Base-by-base conservation (phyloP, 164 flowering plant species). In the Litsea cubeba region DNA sequence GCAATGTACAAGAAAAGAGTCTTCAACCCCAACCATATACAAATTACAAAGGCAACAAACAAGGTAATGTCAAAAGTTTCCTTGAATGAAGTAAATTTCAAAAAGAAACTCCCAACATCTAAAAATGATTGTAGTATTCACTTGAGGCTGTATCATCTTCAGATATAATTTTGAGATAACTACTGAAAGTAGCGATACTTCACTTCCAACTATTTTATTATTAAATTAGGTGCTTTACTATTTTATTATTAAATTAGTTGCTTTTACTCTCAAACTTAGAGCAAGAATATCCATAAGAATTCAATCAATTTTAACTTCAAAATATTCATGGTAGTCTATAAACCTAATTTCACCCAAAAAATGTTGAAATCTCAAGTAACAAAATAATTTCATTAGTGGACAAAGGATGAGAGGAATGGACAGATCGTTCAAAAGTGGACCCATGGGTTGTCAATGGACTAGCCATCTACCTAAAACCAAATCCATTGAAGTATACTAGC, bases 1-100 rank as follows among this genome's bases (percentile, higher is more conserved):
- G 92, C 82, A 83, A 64, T 50, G 12, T 68, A 62, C 54, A 68
- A 22, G 20, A 68, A 17, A 28, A 66, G 30, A 17, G 8, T 22
- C 23, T 25, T 63, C 28, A 63, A 63, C 60, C 20, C 6, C 11
- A 40, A 40, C 8, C 35, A 30, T 30, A 5, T 30, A 30, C 58
- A 51, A 15, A 54, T 20, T 54, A 54, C 17, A 54, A 54, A 15
- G n/a, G 60, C 60, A 54, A 54, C 60, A 5, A 54, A 54, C 60
- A 5, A 15, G 20, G 20, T 15, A 54, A 54, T 54, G 60, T 20
- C 60, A 12, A 40, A 18, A 54, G n/a, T 14, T 54, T n/a, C 60
- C 17, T 18, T 17, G 60, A 18, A 54, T 20, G n/a, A 15, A 54
- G n/a, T 20, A 54, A 54, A 54, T 54, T 54, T 54, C 60, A 54